Percentiles rank a stretch among this genome's conserved stretches.
These are phyloP conservation scores for Patellifolia procumbens DNA, from an alignment of 179 eudicot species.

Conservation along the genomic window DNA sequence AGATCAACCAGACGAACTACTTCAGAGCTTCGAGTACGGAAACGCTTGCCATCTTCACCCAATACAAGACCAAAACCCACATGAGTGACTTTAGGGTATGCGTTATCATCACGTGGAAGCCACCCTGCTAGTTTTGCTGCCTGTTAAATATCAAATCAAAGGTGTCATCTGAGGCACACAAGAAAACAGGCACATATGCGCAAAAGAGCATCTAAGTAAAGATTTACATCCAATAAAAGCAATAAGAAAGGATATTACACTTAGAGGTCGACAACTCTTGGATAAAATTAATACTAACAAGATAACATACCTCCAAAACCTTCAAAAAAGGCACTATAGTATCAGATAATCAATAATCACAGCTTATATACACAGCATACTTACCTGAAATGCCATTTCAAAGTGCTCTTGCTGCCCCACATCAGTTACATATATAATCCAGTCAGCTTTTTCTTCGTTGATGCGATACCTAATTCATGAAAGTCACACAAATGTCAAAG, in stretches of 20 bases:
- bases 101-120: slow-evolving; percentile 55
- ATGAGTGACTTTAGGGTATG: slow-evolving; percentile 67
- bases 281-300: too few relatives aligned
- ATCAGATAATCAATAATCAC: slow-evolving; percentile 9
- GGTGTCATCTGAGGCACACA: neutral
- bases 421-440: slow-evolving; percentile 94
- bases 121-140: slow-evolving; percentile 81
- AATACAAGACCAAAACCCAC: slow-evolving; percentile 92
- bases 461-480: slow-evolving; percentile 83
- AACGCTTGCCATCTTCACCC: slow-evolving; percentile 81
- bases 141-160: slow-evolving; percentile 30
- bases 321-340: neutral
- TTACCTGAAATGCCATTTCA: slow-evolving; percentile 39
- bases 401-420: slow-evolving; percentile 91
- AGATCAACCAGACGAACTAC: slow-evolving; percentile 72
- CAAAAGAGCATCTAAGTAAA: neutral
- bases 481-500: neutral
- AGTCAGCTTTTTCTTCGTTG: slow-evolving; percentile 87
- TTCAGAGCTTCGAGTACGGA: slow-evolving; percentile 74
- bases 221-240: neutral
- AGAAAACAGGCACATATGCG: neutral
- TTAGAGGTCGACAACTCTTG: too few relatives aligned
- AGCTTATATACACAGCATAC: slow-evolving; percentile 23
- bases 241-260: too few relatives aligned
- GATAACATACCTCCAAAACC: too few relatives aligned